These are phyloP conservation scores for Artemisia tridentata DNA, from an alignment of 129 eudicot species.

Conservation along the genomic window DNA sequence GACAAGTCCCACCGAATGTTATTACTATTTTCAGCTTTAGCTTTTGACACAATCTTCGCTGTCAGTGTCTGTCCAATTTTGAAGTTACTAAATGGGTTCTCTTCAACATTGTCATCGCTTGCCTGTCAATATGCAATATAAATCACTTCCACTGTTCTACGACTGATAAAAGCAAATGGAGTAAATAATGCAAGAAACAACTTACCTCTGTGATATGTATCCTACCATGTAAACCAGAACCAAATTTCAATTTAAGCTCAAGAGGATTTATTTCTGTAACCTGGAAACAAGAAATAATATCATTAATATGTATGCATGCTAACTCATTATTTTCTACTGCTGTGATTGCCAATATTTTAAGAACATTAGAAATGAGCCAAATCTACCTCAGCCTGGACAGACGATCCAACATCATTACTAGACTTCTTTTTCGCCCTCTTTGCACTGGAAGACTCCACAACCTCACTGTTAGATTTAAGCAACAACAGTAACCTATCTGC, in stretches of 20 bases:
- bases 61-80: constrained; percentile 77
- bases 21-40: constrained; percentile 43
- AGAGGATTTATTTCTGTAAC: constrained; percentile 81
- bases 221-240: constrained; percentile 71
- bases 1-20: constrained; percentile 72
- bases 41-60: constrained; percentile 67
- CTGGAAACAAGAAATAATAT: constrained; percentile 36
- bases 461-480: constrained; percentile 62
- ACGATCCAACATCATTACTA: constrained; percentile 64
- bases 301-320: not conserved
- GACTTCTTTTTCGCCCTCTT: constrained; percentile 80
- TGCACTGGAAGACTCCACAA: constrained; percentile 60
- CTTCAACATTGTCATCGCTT: constrained; percentile 48
- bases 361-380: constrained; percentile 7
- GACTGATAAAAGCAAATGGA: not conserved
- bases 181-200: not conserved
- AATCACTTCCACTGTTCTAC: not conserved
- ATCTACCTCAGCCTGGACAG: constrained; percentile 74
- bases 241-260: constrained; percentile 80
- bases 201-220: constrained; percentile 87
- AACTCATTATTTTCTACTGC: not conserved
- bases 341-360: not conserved
- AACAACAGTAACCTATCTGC: constrained; percentile 74
- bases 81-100: constrained; percentile 54
- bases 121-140: constrained; percentile 43